A percentile compares a stretch with the other conserved stretches of the same genome.
These are phyloP conservation scores for Castanea crenata DNA, from an alignment of 306 rosid species.

Conservation along the genomic window DNA sequence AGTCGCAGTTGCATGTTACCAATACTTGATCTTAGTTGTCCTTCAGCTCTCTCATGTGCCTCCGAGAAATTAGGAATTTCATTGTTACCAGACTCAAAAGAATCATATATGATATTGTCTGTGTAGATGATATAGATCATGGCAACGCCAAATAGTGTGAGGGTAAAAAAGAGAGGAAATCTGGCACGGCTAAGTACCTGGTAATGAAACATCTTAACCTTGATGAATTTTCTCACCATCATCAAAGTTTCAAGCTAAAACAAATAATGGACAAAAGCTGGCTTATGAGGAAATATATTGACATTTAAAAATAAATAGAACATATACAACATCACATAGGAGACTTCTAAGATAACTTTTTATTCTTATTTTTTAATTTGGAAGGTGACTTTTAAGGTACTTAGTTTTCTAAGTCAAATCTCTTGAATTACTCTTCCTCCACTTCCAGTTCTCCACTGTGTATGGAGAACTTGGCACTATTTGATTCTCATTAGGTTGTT, in stretches of 20 bases:
- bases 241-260: not conserved
- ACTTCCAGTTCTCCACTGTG: too few relatives aligned
- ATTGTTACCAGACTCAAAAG: too few relatives aligned
- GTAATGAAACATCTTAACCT: slow-evolving; percentile 32
- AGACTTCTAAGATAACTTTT: too few relatives aligned
- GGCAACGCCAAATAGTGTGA: slow-evolving; percentile 23
- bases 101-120: slow-evolving; percentile 18
- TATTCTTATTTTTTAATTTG: too few relatives aligned
- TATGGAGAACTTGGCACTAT: too few relatives aligned
- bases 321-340: too few relatives aligned
- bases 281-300: not conserved
- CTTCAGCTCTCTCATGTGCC: not conserved
- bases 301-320: too few relatives aligned
- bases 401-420: too few relatives aligned
- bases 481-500: too few relatives aligned
- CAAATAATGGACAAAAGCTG: not conserved
- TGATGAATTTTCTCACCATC: slow-evolving; percentile 1
- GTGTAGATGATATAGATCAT: slow-evolving; percentile 34
- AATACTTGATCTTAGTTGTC: slow-evolving; percentile 19
- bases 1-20: not conserved
- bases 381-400: too few relatives aligned
- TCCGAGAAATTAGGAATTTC: too few relatives aligned
- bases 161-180: slow-evolving; percentile 28
- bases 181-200: slow-evolving; percentile 27
- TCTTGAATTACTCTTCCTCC: too few relatives aligned